These are phyloP conservation scores for Phytopythium kandeliae DNA, from an alignment of 352 stramenopile species.

Conservation along the genomic window DNA sequence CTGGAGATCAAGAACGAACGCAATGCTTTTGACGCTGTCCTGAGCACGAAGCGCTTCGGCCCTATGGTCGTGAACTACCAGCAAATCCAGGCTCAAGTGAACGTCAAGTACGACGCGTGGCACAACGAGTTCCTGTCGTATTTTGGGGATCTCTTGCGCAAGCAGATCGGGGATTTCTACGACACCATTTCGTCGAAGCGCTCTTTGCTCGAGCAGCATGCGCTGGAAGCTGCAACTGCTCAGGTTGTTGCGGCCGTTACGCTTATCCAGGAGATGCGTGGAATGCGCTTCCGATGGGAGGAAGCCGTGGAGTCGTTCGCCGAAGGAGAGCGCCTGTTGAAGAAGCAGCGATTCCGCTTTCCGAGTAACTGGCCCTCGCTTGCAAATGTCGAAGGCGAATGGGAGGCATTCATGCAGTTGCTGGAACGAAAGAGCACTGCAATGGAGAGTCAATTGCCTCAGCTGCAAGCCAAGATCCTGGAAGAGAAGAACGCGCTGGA, in stretches of 20 bases:
- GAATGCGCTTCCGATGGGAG: conserved; percentile 67
- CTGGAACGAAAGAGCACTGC: conserved; percentile 83
- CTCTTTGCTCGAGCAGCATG: conserved; percentile 91
- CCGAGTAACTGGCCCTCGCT: conserved; percentile 95
- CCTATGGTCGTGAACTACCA: conserved; percentile 89
- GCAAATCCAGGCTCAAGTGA: conserved; percentile 90
- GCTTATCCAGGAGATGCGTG: conserved; percentile 86
- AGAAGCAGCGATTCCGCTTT: conserved; percentile 96
- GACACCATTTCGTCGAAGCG: conserved; percentile 78
- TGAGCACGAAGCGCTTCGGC: conserved; percentile 88
- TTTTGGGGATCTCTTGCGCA: conserved; percentile 93
- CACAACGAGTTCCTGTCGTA: conserved; percentile 97
- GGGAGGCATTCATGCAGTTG: conserved; percentile 92
- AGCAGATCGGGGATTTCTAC: conserved; percentile 91
- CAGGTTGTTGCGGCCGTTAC: conserved; percentile 94
- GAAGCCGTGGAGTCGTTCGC: conserved; percentile 85
- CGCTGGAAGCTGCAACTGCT: conserved; percentile 93
- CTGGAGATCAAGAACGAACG: conserved; percentile 94
- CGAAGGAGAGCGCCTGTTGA: conserved; percentile 94
- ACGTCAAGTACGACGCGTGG: conserved; percentile 99
- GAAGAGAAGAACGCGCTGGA: conserved; percentile 92
- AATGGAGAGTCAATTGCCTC: conserved; percentile 96
- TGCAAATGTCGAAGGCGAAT: conserved; percentile 95
- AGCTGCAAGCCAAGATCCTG: conserved; percentile 97
- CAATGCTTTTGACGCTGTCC: conserved; percentile 91